Conservation (phyloP, 371 early-diverging fungal genomes). For the Chytridium lagenaria region DNA sequence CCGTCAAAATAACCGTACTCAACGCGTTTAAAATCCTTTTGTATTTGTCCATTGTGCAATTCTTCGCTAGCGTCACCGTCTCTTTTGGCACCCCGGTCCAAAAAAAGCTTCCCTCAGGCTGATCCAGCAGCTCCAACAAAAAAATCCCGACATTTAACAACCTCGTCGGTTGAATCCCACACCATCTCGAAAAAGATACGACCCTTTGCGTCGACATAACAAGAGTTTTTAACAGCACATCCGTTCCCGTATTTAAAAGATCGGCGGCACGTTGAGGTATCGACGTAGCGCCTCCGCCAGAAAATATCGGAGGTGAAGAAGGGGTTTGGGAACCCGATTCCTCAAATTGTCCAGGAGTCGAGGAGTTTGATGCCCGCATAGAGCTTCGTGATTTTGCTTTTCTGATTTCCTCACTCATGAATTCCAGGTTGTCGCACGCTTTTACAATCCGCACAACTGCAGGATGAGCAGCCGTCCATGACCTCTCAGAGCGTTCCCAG, state of each 20-base stretch:
- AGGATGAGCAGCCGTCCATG: constrained; percentile 30
- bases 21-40: constrained; percentile 37
- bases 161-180: constrained; percentile 18
- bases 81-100: constrained; percentile 6
- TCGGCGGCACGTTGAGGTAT: neutral
- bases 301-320: neutral
- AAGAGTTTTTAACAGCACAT: constrained; percentile 21
- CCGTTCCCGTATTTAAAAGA: neutral
- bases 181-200: neutral
- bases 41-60: constrained; percentile 26
- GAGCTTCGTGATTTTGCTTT: neutral
- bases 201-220: constrained; percentile 27
- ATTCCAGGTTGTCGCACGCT: constrained; percentile 26
- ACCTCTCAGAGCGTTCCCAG: constrained; percentile 16
- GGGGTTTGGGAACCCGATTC: constrained; percentile 3
- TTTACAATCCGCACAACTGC: constrained; percentile 22
- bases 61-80: constrained; percentile 22
- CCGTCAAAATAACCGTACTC: constrained; percentile 37
- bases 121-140: constrained; percentile 31
- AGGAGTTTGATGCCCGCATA: neutral
- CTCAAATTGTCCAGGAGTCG: too few species aligned
- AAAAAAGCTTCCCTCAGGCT: constrained; percentile 9
- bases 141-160: constrained; percentile 20
- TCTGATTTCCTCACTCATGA: constrained; percentile 56
- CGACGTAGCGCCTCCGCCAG: neutral